A percentile compares a stretch with the other conserved stretches of the same genome.
These are phyloP conservation scores for Rhynchospora tenuis DNA, from an alignment of 176 grass and related monocot species.

Conservation along the genomic window DNA sequence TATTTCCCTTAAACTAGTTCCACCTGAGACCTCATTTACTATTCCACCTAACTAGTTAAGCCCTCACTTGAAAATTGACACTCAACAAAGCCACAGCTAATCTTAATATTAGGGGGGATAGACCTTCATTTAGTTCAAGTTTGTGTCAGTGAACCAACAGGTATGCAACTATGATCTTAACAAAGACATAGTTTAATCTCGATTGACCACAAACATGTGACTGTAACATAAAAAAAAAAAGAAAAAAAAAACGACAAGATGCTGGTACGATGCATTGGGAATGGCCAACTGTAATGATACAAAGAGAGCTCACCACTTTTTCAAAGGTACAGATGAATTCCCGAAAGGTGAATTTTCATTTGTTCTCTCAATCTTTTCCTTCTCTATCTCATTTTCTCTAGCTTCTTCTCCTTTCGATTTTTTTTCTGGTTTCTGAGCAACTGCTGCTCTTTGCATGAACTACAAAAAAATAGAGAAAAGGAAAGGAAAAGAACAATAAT, in stretches of 20 bases:
- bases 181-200: neutral
- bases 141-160: neutral
- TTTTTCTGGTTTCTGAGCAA: slow-evolving; percentile 27
- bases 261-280: neutral
- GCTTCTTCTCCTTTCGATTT: neutral
- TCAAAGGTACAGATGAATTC: slow-evolving; percentile 1
- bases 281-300: neutral
- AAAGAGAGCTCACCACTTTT: slow-evolving; percentile 27
- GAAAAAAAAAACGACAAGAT: neutral
- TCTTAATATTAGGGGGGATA: neutral
- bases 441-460: slow-evolving; percentile 88
- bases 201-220: neutral
- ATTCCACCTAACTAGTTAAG: neutral
- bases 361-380: neutral
- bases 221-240: neutral
- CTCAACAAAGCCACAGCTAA: neutral
- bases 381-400: slow-evolving; percentile 33
- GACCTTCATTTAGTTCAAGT: neutral
- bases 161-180: neutral
- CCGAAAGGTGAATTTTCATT: neutral
- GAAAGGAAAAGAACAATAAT: neutral
- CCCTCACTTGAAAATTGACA: neutral
- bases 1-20: neutral
- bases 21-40: neutral
- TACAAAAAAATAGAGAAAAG: slow-evolving; percentile 22